These are phyloP conservation scores for Ceratocystis diversiconidia DNA, from an alignment of 2,329 filamentous ascomycete species.

Conservation along the genomic window DNA sequence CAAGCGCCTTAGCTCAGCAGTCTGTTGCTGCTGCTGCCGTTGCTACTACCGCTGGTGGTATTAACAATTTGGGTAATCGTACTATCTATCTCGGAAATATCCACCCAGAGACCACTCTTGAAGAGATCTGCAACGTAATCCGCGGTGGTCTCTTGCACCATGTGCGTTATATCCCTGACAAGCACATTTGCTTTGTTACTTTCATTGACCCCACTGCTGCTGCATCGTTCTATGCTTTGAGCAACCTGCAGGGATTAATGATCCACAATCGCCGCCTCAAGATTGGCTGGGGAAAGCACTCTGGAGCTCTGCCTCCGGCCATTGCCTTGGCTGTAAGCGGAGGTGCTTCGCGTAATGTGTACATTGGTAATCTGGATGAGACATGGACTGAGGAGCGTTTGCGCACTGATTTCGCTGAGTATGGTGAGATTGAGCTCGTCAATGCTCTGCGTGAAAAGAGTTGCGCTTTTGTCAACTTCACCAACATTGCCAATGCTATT, in stretches of 20 bases:
- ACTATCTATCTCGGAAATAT: constrained; percentile 98
- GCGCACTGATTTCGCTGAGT: constrained; percentile 92
- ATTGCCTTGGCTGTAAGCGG: constrained; percentile 93
- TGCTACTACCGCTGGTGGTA: constrained; percentile 87
- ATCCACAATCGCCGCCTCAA: constrained; percentile 96
- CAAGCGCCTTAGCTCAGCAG: constrained; percentile 88
- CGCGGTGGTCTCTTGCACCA: constrained; percentile 90
- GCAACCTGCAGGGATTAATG: constrained; percentile 95
- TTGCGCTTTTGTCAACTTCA: constrained; percentile 99
- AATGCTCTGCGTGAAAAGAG: constrained; percentile 97
- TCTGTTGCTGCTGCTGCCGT: constrained; percentile 94
- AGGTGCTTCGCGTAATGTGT: constrained; percentile 95
- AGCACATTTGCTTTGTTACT: constrained; percentile 99
- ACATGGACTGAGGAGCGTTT: constrained; percentile 93
- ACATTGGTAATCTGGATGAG: constrained; percentile 94
- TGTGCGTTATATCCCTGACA: constrained; percentile 97
- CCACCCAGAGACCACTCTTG: constrained; percentile 94
- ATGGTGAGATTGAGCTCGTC: constrained; percentile 92
- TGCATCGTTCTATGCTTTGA: constrained; percentile 92
- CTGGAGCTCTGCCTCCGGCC: constrained; percentile 83
- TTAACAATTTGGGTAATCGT: constrained; percentile 92
- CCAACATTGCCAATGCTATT: constrained; percentile 98
- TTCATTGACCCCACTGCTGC: constrained; percentile 98
- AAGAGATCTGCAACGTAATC: constrained; percentile 99
- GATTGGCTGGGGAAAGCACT: constrained; percentile 99